A percentile compares a stretch with the other conserved stretches of the same genome.
Evolutionary conservation across 331 rosid species (phyloP).

Genomic region (Quercus phellos): DNA sequence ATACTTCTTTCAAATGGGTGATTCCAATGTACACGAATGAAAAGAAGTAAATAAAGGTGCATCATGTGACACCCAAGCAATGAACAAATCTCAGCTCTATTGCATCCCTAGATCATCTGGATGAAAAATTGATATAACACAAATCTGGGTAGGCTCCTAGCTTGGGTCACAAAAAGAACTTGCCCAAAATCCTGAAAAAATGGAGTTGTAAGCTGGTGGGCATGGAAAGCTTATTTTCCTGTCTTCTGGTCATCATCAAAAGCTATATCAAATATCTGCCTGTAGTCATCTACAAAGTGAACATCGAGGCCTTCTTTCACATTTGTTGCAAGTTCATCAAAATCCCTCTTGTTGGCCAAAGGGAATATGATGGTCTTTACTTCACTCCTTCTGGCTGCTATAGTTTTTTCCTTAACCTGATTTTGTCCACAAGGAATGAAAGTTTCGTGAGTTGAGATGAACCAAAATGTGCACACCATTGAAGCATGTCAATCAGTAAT

Average conservation of each 20-base stretch:
- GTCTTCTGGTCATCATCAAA: conserved; percentile 39
- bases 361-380: conserved; percentile 88
- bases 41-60: conserved; percentile 3
- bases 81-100: neutral
- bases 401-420: conserved; percentile 98
- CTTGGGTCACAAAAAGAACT: conserved; percentile 3
- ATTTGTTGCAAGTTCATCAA: conserved; percentile 77
- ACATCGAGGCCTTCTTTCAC: conserved; percentile 95
- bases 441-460: conserved; percentile 19
- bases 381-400: conserved; percentile 89
- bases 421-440: conserved; percentile 22
- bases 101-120: neutral
- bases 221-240: conserved; percentile 20
- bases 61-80: neutral
- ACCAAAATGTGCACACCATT: neutral
- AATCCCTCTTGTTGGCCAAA: conserved; percentile 86
- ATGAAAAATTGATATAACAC: conserved; percentile 12
- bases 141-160: conserved; percentile 31
- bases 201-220: conserved; percentile 9
- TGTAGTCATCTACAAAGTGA: conserved; percentile 84
- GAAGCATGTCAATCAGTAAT: neutral
- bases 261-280: conserved; percentile 70
- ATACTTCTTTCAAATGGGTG: conserved; percentile 23
- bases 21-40: neutral
- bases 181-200: conserved; percentile 1